phyloP scores from a whole-genome alignment of 2,329 filamentous ascomycete genomes.

The Beauveria pseudobassiana region DNA sequence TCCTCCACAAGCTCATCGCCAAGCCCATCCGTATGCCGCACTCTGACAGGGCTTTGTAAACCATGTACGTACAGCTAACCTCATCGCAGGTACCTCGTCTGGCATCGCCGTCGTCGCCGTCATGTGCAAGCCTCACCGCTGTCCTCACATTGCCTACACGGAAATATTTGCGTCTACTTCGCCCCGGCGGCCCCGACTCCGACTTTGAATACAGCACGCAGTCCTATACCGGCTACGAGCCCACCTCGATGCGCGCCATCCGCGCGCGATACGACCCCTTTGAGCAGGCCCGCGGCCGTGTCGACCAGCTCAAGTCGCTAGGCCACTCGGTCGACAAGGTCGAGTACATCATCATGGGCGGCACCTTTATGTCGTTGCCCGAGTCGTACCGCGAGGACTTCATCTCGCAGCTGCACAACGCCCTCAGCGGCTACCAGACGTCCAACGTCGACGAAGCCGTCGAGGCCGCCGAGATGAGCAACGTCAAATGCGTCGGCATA shows the following conservation, averaged over 20 bases:
- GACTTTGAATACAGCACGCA: conserved; percentile 99
- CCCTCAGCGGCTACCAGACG: conserved; percentile 90
- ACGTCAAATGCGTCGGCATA: conserved; percentile 95
- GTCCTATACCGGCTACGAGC: conserved; percentile 97
- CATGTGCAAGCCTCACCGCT: conserved; percentile 98
- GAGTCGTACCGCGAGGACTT: conserved; percentile 87
- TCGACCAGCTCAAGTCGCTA: conserved; percentile 92
- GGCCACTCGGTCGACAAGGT: conserved; percentile 98
- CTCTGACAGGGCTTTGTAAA: background rate
- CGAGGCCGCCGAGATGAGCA: conserved; percentile 89
- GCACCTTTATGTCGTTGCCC: conserved; percentile 95
- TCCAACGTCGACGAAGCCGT: conserved; percentile 94
- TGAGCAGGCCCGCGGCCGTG: conserved; percentile 89
- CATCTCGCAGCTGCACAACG: conserved; percentile 93
- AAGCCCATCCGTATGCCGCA: conserved; percentile 72
- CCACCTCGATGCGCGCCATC: conserved; percentile 96
- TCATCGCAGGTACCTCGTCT: conserved; percentile 71
- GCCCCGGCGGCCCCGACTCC: conserved; percentile 91
- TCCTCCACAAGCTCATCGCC: conserved; percentile 88
- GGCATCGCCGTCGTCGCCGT: conserved; percentile 97
- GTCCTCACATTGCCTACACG: conserved; percentile 95
- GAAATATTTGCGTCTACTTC: conserved; percentile 99
- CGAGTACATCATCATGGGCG: conserved; percentile 99
- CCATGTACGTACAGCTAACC: background rate
- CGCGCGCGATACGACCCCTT: conserved; percentile 95